Evolutionary conservation across 2,329 filamentous ascomycete species (phyloP).

Genomic region (Paramyrothecium roridum): DNA sequence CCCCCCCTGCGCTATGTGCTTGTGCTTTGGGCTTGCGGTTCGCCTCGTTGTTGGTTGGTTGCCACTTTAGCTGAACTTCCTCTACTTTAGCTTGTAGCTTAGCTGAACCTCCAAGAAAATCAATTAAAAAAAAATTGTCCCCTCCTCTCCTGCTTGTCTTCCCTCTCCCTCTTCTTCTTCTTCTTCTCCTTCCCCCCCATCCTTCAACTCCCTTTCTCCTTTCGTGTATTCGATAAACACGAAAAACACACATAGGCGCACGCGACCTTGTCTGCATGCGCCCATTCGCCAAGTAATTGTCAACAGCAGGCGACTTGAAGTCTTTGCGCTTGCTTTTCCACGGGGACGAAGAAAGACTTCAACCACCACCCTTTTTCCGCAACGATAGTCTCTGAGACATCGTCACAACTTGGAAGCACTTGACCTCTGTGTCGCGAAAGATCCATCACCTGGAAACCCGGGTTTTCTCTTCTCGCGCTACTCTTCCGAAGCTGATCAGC

Average conservation of each 20-base stretch:
- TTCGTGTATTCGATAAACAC: background rate
- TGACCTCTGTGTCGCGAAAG: background rate
- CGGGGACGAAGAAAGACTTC: slow-evolving; percentile 56
- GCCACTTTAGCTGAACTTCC: too few species aligned
- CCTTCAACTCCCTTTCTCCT: background rate
- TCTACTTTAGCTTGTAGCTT: too few species aligned
- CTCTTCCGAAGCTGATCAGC: too few species aligned
- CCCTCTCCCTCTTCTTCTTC: slow-evolving; percentile 1
- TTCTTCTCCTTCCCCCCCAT: background rate
- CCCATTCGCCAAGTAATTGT: slow-evolving; percentile 35
- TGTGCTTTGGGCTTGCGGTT: background rate
- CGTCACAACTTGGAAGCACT: background rate
- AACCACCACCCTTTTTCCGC: slow-evolving; percentile 5
- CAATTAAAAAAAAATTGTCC: background rate
- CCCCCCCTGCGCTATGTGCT: too few species aligned
- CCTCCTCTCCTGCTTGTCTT: background rate
- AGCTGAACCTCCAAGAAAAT: slow-evolving; percentile 1
- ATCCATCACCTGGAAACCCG: background rate
- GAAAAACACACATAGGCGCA: background rate
- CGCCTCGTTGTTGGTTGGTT: background rate
- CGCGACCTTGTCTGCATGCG: slow-evolving; percentile 33
- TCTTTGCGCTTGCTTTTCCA: slow-evolving; percentile 62
- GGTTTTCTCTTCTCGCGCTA: too few species aligned
- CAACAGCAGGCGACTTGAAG: slow-evolving; percentile 59
- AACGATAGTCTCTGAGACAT: background rate